These are phyloP conservation scores for Saccharomyces kudriavzevii DNA, from an alignment of 805 yeast species.

Conservation along the genomic window DNA sequence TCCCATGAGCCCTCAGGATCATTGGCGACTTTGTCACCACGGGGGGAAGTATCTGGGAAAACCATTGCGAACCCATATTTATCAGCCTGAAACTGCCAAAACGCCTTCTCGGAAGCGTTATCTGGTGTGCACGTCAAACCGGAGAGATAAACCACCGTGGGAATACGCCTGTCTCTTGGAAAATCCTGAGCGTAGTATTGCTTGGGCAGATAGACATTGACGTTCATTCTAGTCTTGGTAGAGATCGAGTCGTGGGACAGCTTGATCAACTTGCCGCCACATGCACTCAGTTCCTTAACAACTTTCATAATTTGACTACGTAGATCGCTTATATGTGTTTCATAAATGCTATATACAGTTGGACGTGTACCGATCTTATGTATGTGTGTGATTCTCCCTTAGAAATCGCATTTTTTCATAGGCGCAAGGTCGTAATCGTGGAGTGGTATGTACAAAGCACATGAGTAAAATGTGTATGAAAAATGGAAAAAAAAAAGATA, in stretches of 20 bases:
- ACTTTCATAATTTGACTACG: not conserved
- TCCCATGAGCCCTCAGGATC: slow-evolving; percentile 60
- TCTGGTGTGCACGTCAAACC: slow-evolving; percentile 92
- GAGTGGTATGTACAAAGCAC: not conserved
- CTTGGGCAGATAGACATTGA: slow-evolving; percentile 75
- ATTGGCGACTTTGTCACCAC: slow-evolving; percentile 76
- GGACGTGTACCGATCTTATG: not conserved
- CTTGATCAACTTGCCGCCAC: slow-evolving; percentile 72
- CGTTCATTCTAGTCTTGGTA: slow-evolving; percentile 68
- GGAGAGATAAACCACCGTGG: slow-evolving; percentile 71
- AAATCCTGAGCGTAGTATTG: slow-evolving; percentile 30
- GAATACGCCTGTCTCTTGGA: slow-evolving; percentile 32
- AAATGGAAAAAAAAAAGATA: not conserved
- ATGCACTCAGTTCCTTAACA: slow-evolving; percentile 30
- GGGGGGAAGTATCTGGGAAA: slow-evolving; percentile 95
- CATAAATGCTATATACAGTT: not conserved
- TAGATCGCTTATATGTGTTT: not conserved
- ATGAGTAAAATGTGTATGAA: not conserved
- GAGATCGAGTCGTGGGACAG: slow-evolving; percentile 60
- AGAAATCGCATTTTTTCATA: not conserved
- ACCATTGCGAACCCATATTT: slow-evolving; percentile 80
- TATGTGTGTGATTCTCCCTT: not conserved
- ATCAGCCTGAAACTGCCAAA: slow-evolving; percentile 71
- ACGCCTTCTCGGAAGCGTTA: slow-evolving; percentile 91
- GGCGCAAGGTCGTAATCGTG: not conserved